Evolutionary conservation across 1,139 yeast genomes (phyloP).

Genomic region (Yamadazyma sp.): DNA sequence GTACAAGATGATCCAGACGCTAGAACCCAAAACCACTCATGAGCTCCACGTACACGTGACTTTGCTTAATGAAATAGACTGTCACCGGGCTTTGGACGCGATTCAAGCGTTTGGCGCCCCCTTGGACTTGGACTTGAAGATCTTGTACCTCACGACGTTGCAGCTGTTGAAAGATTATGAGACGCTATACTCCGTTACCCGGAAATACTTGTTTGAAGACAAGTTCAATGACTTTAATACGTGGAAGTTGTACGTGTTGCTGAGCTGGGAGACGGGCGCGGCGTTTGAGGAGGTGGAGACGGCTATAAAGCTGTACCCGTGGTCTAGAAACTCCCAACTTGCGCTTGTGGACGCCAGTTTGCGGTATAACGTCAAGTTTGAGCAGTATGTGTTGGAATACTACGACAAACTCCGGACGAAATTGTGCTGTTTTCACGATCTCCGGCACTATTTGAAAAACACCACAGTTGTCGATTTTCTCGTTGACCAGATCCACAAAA

Average conservation of each 20-base stretch:
- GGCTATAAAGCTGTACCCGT: constrained; percentile 22
- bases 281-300: constrained; percentile 24
- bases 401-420: constrained; percentile 47
- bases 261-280: constrained; percentile 36
- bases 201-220: constrained; percentile 37
- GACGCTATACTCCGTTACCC: constrained; percentile 32
- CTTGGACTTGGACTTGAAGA: constrained; percentile 56
- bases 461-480: constrained; percentile 3
- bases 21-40: constrained; percentile 52
- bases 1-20: constrained; percentile 45
- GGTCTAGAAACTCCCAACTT: constrained; percentile 56
- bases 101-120: constrained; percentile 31
- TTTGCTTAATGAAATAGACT: constrained; percentile 26
- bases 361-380: constrained; percentile 17
- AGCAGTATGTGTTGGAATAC: constrained; percentile 38
- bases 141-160: constrained; percentile 50
- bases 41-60: constrained; percentile 57
- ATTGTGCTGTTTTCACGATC: constrained; percentile 61
- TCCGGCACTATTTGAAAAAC: constrained; percentile 32
- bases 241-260: constrained; percentile 52
- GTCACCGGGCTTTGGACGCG: constrained; percentile 24
- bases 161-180: constrained; percentile 40
- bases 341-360: constrained; percentile 51
- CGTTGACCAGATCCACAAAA: constrained; percentile 11
- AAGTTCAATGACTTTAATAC: constrained; percentile 60